phyloP scores from a whole-genome alignment of 2,329 filamentous ascomycete genomes.

The Fusarium virguliforme region DNA sequence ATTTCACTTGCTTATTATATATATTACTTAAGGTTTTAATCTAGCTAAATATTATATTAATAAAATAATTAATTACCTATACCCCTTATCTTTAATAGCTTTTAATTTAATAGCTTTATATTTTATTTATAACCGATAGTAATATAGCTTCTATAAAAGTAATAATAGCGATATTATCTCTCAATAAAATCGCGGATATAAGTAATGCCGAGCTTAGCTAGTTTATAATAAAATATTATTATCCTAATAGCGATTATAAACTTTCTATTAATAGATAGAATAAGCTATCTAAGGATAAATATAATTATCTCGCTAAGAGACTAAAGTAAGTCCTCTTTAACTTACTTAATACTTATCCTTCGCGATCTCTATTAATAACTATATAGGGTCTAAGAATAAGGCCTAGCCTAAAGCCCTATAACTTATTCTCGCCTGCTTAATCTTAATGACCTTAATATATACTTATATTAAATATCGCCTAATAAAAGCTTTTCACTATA shows the following conservation, averaged over 20 bases:
- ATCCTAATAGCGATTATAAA: slow-evolving; percentile 28
- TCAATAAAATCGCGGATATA: slow-evolving; percentile 29
- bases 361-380: neutral
- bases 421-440: slow-evolving; percentile 38
- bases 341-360: neutral
- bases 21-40: slow-evolving; percentile 8
- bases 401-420: slow-evolving; percentile 26
- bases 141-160: slow-evolving; percentile 22
- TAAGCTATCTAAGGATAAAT: slow-evolving; percentile 33
- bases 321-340: slow-evolving; percentile 27
- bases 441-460: slow-evolving; percentile 43
- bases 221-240: slow-evolving; percentile 40
- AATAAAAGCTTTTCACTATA: neutral
- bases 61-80: neutral
- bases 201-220: slow-evolving; percentile 39
- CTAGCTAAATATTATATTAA: neutral
- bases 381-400: slow-evolving; percentile 17
- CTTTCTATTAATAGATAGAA: slow-evolving; percentile 37
- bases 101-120: neutral
- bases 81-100: neutral
- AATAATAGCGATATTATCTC: slow-evolving; percentile 4
- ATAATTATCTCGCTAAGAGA: slow-evolving; percentile 34
- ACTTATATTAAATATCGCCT: slow-evolving; percentile 32
- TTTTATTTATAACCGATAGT: neutral
- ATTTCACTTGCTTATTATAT: no score